phyloP scores from a whole-genome alignment of 352 stramenopile genomes.

The Phytophthora tentaculata region DNA sequence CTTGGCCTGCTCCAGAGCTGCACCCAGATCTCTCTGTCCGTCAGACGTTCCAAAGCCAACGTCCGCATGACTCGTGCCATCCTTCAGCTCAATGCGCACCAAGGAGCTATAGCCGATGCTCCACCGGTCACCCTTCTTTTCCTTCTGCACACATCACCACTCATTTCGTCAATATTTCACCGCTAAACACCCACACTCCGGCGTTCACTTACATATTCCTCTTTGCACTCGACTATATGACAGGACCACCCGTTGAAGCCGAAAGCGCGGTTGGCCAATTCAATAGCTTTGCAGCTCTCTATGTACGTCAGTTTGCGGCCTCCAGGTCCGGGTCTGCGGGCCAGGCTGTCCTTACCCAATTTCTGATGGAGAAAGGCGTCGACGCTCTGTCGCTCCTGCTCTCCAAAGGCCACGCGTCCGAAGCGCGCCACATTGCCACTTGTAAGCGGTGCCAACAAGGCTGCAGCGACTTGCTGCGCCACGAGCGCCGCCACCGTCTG shows the following conservation, averaged over 20 bases:
- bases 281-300: slow-evolving; percentile 90
- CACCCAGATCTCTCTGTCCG: slow-evolving; percentile 74
- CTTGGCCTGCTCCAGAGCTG: slow-evolving; percentile 84
- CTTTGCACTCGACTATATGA: slow-evolving; percentile 83
- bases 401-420: slow-evolving; percentile 60
- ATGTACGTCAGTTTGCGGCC: slow-evolving; percentile 86
- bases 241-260: slow-evolving; percentile 91
- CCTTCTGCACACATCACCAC: slow-evolving; percentile 47
- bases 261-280: slow-evolving; percentile 89
- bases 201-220: slow-evolving; percentile 75
- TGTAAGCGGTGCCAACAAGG: slow-evolving; percentile 12
- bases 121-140: slow-evolving; percentile 77
- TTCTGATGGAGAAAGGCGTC: slow-evolving; percentile 85
- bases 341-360: slow-evolving; percentile 77
- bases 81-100: slow-evolving; percentile 87
- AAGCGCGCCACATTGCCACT: slow-evolving; percentile 43
- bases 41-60: slow-evolving; percentile 83
- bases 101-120: slow-evolving; percentile 79
- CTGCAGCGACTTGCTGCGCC: slow-evolving; percentile 39
- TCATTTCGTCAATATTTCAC: too few species aligned
- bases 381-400: slow-evolving; percentile 58
- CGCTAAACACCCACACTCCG: not conserved
- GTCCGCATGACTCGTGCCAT: slow-evolving; percentile 85
- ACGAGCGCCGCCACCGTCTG: slow-evolving; percentile 48
- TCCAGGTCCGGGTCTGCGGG: slow-evolving; percentile 68